Evolutionary conservation across 345 rosid species (phyloP).

Genomic region (Raphanus sativus): DNA sequence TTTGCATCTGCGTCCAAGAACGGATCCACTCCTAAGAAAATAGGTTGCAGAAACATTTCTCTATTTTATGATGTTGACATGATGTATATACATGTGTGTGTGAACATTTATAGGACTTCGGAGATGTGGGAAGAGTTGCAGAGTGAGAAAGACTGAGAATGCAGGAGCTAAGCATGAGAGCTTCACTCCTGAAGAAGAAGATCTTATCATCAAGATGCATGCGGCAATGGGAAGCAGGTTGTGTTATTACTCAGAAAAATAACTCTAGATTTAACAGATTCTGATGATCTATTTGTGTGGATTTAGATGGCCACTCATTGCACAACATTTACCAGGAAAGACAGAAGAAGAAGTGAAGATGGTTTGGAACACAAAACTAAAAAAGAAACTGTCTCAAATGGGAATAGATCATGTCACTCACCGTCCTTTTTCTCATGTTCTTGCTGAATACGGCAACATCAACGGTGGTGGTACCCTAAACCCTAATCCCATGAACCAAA

Average conservation of each 20-base stretch:
- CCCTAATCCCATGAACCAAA: constrained; percentile 44
- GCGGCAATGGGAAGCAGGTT: constrained; percentile 93
- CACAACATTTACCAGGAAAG: constrained; percentile 90
- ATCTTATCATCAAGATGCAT: constrained; percentile 77
- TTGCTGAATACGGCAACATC: constrained; percentile 83
- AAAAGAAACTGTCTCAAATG: constrained; percentile 84
- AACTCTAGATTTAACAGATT: neutral
- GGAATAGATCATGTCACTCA: constrained; percentile 97
- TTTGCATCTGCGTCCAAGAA: constrained; percentile 33
- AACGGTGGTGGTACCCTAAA: constrained; percentile 51
- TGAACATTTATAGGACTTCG: constrained; percentile 47
- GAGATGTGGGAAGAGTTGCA: constrained; percentile 83
- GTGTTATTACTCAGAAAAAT: neutral
- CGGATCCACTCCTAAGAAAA: constrained; percentile 30
- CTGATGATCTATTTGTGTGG: constrained; percentile 15
- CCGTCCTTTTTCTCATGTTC: constrained; percentile 83
- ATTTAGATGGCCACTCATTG: constrained; percentile 84
- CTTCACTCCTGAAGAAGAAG: constrained; percentile 87
- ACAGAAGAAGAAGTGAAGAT: constrained; percentile 94
- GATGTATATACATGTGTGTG: neutral
- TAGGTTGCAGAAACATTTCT: constrained; percentile 30
- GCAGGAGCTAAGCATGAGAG: constrained; percentile 55
- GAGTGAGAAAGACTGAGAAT: constrained; percentile 72
- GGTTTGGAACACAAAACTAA: constrained; percentile 87
- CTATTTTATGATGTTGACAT: constrained; percentile 1